Evolutionary conservation across 768 basidiomycete genomes (phyloP).

Genomic region (Mycena olivaceomarginata): DNA sequence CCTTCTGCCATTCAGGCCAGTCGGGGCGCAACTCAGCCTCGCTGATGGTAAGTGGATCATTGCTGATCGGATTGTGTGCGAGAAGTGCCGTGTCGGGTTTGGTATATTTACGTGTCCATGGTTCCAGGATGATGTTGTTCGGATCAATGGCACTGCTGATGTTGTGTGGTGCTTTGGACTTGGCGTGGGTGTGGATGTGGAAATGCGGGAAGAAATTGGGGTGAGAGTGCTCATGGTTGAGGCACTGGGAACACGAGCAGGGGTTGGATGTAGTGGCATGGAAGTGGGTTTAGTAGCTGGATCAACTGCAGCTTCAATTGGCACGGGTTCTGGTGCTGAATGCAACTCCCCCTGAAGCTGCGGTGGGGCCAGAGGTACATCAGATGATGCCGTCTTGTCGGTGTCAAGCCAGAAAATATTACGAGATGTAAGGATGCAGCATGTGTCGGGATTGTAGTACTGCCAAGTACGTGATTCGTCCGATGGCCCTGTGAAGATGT

Average conservation of each 20-base stretch:
- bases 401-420: constrained; percentile 28
- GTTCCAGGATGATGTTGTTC: constrained; percentile 24
- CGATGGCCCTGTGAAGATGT: too few relatives aligned
- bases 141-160: too few relatives aligned
- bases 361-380: too few relatives aligned
- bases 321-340: too few relatives aligned
- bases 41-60: constrained; percentile 23
- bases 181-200: not conserved
- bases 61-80: constrained; percentile 4
- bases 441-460: constrained; percentile 28
- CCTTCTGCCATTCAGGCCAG: constrained; percentile 39
- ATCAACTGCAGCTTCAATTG: too few relatives aligned
- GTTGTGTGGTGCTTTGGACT: not conserved
- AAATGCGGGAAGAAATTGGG: not conserved
- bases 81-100: constrained; percentile 4
- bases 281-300: too few relatives aligned
- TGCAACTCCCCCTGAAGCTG: too few relatives aligned
- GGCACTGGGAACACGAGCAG: not conserved
- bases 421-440: constrained; percentile 37
- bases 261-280: not conserved
- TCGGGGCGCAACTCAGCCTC: constrained; percentile 48
- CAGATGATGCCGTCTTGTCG: not conserved
- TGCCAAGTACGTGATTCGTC: too few relatives aligned
- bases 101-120: constrained; percentile 45
- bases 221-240: not conserved